Evolutionary conservation across 2,329 filamentous ascomycete species (phyloP).

Genomic region (Colletotrichum abscissum): DNA sequence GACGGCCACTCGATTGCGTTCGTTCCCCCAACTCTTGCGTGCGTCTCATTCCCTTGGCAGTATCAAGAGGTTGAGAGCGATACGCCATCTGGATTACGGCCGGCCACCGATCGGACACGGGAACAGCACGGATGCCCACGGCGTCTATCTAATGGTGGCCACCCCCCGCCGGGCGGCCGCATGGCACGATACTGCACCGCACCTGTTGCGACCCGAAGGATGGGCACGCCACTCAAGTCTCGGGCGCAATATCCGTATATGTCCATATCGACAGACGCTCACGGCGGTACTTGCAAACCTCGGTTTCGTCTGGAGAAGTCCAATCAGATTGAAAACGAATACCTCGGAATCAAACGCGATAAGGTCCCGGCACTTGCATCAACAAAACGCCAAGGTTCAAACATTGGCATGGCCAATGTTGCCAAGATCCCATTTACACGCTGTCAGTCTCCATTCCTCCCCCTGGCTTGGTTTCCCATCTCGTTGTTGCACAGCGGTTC

Average conservation of each 20-base stretch:
- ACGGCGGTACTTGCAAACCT: neutral
- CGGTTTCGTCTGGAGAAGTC: conserved; percentile 2
- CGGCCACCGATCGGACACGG: conserved; percentile 24
- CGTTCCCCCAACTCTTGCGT: neutral
- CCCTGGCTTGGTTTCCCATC: conserved; percentile 20
- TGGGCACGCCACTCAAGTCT: conserved; percentile 25
- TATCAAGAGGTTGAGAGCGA: conserved; percentile 3
- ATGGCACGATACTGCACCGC: conserved; percentile 3
- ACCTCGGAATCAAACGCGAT: conserved; percentile 6
- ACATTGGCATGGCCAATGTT: conserved; percentile 1
- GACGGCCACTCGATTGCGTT: neutral
- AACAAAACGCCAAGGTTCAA: conserved; percentile 19
- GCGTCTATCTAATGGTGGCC: conserved; percentile 13
- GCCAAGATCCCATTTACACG: conserved; percentile 14
- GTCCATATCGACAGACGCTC: neutral
- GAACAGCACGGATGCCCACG: conserved; percentile 18
- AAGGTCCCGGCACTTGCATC: conserved; percentile 26
- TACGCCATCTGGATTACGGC: neutral
- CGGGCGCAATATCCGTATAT: conserved; percentile 24
- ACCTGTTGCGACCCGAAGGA: conserved; percentile 11
- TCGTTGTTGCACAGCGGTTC: conserved; percentile 12
- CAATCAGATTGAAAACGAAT: neutral
- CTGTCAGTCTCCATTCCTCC: conserved; percentile 22
- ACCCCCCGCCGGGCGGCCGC: conserved; percentile 11
- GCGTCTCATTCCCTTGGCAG: conserved; percentile 16